Evolutionary conservation across 2,329 filamentous ascomycete genomes (phyloP), one percentile per base, ranked within the genome.

Genomic region (Trichoderma endophyticum): DNA sequence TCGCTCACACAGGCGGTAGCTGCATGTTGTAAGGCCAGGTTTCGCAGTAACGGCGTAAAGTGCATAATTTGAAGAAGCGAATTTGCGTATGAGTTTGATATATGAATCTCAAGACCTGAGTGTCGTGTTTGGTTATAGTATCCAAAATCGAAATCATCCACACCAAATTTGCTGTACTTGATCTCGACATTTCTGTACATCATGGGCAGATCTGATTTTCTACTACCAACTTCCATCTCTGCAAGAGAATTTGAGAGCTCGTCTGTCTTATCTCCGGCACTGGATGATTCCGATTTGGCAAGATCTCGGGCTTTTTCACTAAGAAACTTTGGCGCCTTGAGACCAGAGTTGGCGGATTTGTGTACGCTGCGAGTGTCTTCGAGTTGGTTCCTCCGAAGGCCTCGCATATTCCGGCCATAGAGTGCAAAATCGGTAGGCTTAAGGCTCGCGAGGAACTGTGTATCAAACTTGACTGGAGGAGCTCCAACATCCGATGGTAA

Each of bases 61-160:
- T 95, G 92, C 81, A 97, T 90, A 2, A 99, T 87, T 80, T 99
- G 96, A 39, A 99, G 85, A 5, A 99, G 87, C 0, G 96, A 89
- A 77, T 99, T 99, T 70, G 95, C 93, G 78, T 98, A 99, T 2
- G 95, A 98, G 80, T 99, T 98, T 56, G 94, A 89, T 73, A 99
- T 98, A 79, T 99, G 95, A 60, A 93, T 99, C 80, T 99, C 95
- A 51, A 99, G 85, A 0, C 96, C 96, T 11, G 96, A 97, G 79
- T 94, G 97, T 28, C 85, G 86, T 1, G 97, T 98, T 79, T 93
- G 94, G 82, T 99, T 99, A 85, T 97, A 99, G 77, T 83, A 93
- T 90, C 92, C 92, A 82, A 99, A 99, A 81, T 99, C 96, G 80
- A 99, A 99, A 81, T 99, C 97, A 78, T 98, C 95, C n/a, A 99